A percentile compares a stretch with the other conserved stretches of the same genome.
These are phyloP conservation scores for Puccinia hordei DNA, from an alignment of 1,284 basidiomycete genomes.

Conservation along the genomic window DNA sequence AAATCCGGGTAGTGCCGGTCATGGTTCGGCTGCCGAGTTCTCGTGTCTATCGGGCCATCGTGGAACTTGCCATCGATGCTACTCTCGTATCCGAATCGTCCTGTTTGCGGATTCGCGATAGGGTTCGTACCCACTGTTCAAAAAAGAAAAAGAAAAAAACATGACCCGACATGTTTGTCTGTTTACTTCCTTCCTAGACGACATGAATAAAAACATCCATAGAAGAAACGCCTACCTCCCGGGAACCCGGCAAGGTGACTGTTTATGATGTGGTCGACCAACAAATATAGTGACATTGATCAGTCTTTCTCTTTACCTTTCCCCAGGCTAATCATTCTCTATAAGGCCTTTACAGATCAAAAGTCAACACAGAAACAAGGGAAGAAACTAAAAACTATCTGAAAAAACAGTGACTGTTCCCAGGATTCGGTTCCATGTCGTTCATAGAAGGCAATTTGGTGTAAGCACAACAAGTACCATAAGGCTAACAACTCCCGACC, in stretches of 20 bases:
- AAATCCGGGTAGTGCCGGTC: background rate
- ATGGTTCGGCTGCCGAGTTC: background rate
- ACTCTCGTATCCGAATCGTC: background rate
- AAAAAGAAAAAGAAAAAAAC: background rate
- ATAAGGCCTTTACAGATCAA: no score
- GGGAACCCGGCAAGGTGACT: no score
- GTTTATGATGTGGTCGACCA: no score
- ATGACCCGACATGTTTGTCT: no score
- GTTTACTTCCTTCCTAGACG: no score
- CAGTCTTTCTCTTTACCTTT: no score
- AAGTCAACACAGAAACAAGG: background rate
- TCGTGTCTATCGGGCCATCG: background rate
- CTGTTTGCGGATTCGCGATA: background rate
- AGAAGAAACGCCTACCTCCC: no score
- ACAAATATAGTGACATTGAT: no score
- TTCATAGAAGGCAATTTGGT: background rate
- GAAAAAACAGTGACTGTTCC: background rate
- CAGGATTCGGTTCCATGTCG: background rate
- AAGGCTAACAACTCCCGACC: background rate
- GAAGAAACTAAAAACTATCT: background rate
- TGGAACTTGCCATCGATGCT: background rate
- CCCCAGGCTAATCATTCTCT: background rate
- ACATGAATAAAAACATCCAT: no score
- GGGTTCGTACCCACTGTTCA: no score
- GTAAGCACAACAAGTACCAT: conserved; percentile 15